Base-by-base conservation (phyloP, 2,329 filamentous ascomycete species). In the Beauveria australis region DNA sequence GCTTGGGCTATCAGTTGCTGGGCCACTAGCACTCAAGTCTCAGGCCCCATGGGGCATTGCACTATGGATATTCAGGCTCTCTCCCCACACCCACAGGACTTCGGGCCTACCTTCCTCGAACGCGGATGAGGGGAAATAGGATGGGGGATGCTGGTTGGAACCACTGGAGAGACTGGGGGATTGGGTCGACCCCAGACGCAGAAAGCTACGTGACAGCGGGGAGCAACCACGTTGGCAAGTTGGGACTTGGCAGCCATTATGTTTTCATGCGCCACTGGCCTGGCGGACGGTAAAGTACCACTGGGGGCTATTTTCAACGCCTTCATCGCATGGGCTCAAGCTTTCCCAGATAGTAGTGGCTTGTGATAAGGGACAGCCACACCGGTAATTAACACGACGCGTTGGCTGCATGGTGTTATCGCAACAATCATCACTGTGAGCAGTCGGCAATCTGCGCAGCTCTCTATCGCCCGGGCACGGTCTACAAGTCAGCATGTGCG, bases 181-280 rank as follows among this genome's bases (percentile, higher is more conserved):
- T 43, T 47, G 57, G 44, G 22, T 30, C 26, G 19, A 47, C 28
- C 41, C 48, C 41, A 40, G 40, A 47, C 41, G 22, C 40, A 51
- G 22, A 60, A 53, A 46, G 53, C 59, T 61, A 61, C 59, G 59
- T 61, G 59, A 61, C 59, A 61, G 53, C 59, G 59, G 53, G 52
- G 41, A 54, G 37, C 41, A 49, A 60, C 51, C 58, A 60, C 43
- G 51, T 48, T 60, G 43, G 44, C 12, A 37, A 37, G 12, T 37
- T 37, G 33, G 33, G 33, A 37, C 33, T 37, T 37, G 33, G 33
- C 33, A 37, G 30, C 30, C 30, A 12, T 22, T 18, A 28, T 44
- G 8, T 30, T 47, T 24, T 41, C 41, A 41, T 30, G 19, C 48
- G 41, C 57, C 48, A 59, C 57, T 28, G 14, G 48, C 16, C 22